Evolutionary conservation across 306 rosid genomes (phyloP).

Genomic region (Sindora glabra): DNA sequence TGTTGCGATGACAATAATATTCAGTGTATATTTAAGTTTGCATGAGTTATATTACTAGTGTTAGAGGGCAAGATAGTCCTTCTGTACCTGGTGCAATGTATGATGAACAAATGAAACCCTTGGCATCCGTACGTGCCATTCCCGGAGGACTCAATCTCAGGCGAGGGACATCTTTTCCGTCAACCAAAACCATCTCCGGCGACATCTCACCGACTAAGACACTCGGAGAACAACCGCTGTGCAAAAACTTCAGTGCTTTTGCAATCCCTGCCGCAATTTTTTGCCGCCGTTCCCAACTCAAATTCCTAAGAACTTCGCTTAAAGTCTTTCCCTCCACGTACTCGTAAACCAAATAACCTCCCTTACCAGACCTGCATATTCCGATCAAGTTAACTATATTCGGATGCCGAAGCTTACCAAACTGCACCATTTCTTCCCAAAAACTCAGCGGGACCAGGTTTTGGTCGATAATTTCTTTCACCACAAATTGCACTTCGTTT

Average conservation of each 20-base stretch:
- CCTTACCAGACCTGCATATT: conserved; percentile 47
- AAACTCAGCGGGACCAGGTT: conserved; percentile 29
- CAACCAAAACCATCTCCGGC: conserved; percentile 44
- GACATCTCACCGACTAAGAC: conserved; percentile 40
- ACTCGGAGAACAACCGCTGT: conserved; percentile 23
- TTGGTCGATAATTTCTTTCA: conserved; percentile 32
- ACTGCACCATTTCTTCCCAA: conserved; percentile 41
- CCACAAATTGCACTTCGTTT: conserved; percentile 37
- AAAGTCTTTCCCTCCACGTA: conserved; percentile 28
- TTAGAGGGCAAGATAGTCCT: not conserved
- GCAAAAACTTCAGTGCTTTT: conserved; percentile 52
- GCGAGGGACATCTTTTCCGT: conserved; percentile 43
- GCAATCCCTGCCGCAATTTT: conserved; percentile 55
- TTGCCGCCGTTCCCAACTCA: conserved; percentile 62
- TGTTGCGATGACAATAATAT: not conserved
- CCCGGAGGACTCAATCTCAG: conserved; percentile 40
- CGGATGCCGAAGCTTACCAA: conserved; percentile 49
- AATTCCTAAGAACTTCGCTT: conserved; percentile 26
- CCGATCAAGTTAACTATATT: conserved; percentile 55
- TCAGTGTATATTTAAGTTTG: not conserved
- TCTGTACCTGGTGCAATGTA: conserved; percentile 64
- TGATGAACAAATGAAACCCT: conserved; percentile 34
- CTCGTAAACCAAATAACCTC: conserved; percentile 48
- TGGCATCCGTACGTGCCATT: conserved; percentile 13
- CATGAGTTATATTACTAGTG: no score